These are phyloP conservation scores for Chaetomiaceae sp. DNA, from an alignment of 2,329 filamentous ascomycete genomes.

Conservation along the genomic window DNA sequence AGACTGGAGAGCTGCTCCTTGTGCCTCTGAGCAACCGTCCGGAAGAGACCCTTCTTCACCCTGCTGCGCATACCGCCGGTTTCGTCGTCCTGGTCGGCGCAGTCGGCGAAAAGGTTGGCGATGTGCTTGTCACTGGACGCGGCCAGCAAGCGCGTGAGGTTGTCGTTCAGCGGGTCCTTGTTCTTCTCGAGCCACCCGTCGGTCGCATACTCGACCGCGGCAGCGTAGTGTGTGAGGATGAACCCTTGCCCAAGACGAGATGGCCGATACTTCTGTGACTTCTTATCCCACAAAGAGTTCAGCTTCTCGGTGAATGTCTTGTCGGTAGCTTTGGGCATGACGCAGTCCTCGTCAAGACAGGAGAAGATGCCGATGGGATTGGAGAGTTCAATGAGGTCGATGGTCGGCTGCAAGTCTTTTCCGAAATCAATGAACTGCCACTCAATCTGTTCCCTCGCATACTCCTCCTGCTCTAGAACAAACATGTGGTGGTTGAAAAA, in stretches of 20 bases:
- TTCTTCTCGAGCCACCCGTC: constrained; percentile 97
- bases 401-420: constrained; percentile 92
- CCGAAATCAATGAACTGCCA: constrained; percentile 99
- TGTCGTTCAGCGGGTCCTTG: constrained; percentile 97
- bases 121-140: constrained; percentile 77
- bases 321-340: constrained; percentile 98
- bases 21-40: constrained; percentile 92
- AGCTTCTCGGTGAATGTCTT: constrained; percentile 96
- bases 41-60: constrained; percentile 95
- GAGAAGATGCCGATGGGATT: constrained; percentile 99
- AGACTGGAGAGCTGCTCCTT: constrained; percentile 97
- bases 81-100: constrained; percentile 74
- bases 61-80: constrained; percentile 61
- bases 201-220: constrained; percentile 95
- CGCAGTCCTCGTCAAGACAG: constrained; percentile 92
- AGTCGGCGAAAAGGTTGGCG: constrained; percentile 80
- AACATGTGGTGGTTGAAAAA: constrained; percentile 99
- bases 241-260: constrained; percentile 88
- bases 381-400: constrained; percentile 90
- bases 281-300: constrained; percentile 94
- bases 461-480: constrained; percentile 96
- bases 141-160: constrained; percentile 82
- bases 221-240: constrained; percentile 92
- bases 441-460: constrained; percentile 94
- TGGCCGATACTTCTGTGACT: constrained; percentile 85